phyloP scores from a whole-genome alignment of 2,329 filamentous ascomycete species.

The Trichoderma afroharzianum region DNA sequence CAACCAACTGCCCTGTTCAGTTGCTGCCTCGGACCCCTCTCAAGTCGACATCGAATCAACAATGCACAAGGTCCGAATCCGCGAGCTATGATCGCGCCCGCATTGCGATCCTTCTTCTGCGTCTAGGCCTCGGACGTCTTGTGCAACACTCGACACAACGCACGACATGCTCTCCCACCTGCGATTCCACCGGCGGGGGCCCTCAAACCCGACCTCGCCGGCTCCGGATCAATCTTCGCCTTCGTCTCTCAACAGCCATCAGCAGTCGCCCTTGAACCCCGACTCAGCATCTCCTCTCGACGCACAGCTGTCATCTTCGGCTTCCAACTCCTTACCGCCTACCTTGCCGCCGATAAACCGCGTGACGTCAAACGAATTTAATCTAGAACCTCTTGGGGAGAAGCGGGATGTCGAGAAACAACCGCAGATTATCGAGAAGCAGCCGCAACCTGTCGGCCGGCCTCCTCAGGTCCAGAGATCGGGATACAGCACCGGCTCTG shows the following conservation, averaged over 20 bases:
- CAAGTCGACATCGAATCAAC: background rate
- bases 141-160: constrained; percentile 10
- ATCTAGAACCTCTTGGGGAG: constrained; percentile 22
- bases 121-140: constrained; percentile 4
- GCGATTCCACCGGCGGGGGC: constrained; percentile 56
- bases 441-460: constrained; percentile 24
- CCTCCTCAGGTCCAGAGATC: constrained; percentile 30
- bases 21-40: background rate
- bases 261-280: constrained; percentile 40
- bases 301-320: constrained; percentile 33
- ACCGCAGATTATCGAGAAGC: constrained; percentile 13
- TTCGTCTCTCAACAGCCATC: constrained; percentile 37
- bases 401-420: constrained; percentile 26
- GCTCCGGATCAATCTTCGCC: constrained; percentile 44
- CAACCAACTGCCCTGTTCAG: background rate
- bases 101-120: constrained; percentile 3
- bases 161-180: constrained; percentile 50
- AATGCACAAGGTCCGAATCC: constrained; percentile 11
- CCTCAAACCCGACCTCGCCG: constrained; percentile 54
- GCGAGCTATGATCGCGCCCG: constrained; percentile 16
- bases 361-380: constrained; percentile 40
- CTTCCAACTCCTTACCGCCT: constrained; percentile 41
- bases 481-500: constrained; percentile 36
- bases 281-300: constrained; percentile 38
- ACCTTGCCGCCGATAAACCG: constrained; percentile 49